Conservation (phyloP, 2,329 filamentous ascomycete species). For the Thermomyces lanuginosus region DNA sequence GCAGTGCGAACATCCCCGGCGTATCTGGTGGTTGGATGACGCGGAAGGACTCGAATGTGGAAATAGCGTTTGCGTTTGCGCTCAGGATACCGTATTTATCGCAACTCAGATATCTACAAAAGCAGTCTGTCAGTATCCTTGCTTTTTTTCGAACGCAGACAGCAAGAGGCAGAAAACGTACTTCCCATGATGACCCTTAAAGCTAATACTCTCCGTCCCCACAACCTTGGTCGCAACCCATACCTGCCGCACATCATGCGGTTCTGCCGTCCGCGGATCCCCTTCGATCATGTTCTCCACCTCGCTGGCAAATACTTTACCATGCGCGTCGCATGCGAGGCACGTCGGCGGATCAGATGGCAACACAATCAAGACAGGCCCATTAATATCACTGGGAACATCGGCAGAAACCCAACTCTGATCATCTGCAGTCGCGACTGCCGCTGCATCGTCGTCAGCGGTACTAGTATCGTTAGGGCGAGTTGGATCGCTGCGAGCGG, state of each 20-base stretch:
- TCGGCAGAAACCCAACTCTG: slow-evolving; percentile 90
- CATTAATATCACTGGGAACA: slow-evolving; percentile 53
- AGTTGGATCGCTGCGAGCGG: slow-evolving; percentile 11
- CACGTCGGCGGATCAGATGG: slow-evolving; percentile 57
- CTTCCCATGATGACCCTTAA: slow-evolving; percentile 84
- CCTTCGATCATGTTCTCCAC: slow-evolving; percentile 81
- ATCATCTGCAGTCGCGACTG: slow-evolving; percentile 40
- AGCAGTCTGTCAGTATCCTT: slow-evolving; percentile 17
- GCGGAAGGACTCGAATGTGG: slow-evolving; percentile 65
- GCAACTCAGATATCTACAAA: slow-evolving; percentile 54
- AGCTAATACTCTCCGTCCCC: slow-evolving; percentile 64
- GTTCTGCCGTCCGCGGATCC: slow-evolving; percentile 71
- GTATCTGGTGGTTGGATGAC: slow-evolving; percentile 46
- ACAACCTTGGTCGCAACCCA: slow-evolving; percentile 77
- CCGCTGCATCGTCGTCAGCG: slow-evolving; percentile 9
- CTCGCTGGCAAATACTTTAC: slow-evolving; percentile 65
- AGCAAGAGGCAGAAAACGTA: slow-evolving; percentile 19
- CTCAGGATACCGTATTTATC: slow-evolving; percentile 67
- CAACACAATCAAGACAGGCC: slow-evolving; percentile 68
- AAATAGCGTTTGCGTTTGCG: slow-evolving; percentile 66
- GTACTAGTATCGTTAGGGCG: slow-evolving; percentile 6
- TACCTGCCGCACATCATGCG: slow-evolving; percentile 88
- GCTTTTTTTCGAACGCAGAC: slow-evolving; percentile 1
- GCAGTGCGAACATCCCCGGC: slow-evolving; percentile 56
- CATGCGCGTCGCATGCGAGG: slow-evolving; percentile 70